phyloP scores from a whole-genome alignment of 495 filamentous ascomycete species.

The Penicillium ucsense region DNA sequence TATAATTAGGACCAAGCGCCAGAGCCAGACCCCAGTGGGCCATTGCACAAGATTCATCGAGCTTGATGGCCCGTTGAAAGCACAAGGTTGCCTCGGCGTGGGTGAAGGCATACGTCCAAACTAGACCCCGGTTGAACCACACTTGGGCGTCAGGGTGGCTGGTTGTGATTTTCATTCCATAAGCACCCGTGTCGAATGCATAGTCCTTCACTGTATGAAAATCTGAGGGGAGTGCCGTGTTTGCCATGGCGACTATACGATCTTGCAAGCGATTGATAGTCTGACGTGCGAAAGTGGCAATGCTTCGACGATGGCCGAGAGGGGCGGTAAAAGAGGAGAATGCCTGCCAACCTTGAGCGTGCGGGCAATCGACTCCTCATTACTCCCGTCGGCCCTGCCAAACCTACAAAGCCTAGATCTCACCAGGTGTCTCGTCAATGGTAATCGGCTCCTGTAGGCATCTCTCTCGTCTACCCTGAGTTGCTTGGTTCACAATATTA shows the following conservation, averaged over 20 bases:
- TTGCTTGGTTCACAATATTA: too few species aligned
- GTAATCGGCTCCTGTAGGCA: too few species aligned
- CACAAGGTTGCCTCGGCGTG: conserved; percentile 35
- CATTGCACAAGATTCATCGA: conserved; percentile 46
- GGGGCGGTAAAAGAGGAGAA: too few species aligned
- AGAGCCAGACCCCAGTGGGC: conserved; percentile 62
- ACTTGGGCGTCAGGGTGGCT: conserved; percentile 16
- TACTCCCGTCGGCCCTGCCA: too few species aligned
- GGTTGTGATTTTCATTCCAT: conserved; percentile 13
- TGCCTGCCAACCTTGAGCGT: too few species aligned
- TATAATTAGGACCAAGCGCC: conserved; percentile 58
- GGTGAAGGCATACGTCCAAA: conserved; percentile 30
- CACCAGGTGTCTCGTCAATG: too few species aligned
- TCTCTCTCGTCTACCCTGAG: too few species aligned
- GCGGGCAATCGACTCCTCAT: too few species aligned
- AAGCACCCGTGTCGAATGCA: conserved; percentile 13
- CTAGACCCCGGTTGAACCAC: conserved; percentile 29
- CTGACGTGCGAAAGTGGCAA: neutral
- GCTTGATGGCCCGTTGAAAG: conserved; percentile 46
- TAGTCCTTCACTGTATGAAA: conserved; percentile 3
- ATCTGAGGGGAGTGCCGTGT: neutral
- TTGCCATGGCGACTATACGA: conserved; percentile 1
- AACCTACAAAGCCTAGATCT: too few species aligned
- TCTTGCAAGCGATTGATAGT: neutral
- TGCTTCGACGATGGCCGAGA: too few species aligned